Evolutionary conservation across 306 rosid species (phyloP), one percentile per base, ranked within the genome.

Genomic region (Lathyrus oleraceus): DNA sequence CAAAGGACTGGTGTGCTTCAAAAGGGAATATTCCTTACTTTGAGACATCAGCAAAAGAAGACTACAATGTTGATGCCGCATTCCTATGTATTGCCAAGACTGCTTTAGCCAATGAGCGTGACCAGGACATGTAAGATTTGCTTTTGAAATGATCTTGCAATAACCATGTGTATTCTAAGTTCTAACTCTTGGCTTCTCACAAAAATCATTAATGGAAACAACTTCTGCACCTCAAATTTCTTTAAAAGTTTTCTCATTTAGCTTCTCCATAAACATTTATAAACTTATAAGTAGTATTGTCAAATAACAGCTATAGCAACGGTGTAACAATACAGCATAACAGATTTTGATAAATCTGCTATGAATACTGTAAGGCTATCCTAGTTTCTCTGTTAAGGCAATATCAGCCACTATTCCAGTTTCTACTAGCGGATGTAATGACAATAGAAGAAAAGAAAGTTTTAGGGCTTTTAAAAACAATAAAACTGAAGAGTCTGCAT

Each of bases 21-120:
- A 92, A 89, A 81, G 92, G 90, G 59, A 88, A 87, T 75, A 85
- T 92, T 59, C 88, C 95, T 48, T 89, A 89, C 88, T 89, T 86
- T 60, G 95, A 92, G 86, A 92, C 95, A 28, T 92, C 96, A 49
- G 96, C 97, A n/a, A 92, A 89, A 75, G 96, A 92, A 70, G 97
- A 89, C 77, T 85, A 78, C 83, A 92, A 92, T 71, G 95, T 89
- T 14, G 98, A 92, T 63, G 83, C 82, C 68, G 98, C 98, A 54
- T 92, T 92, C 78, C 80, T 92, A 15, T 77, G 89, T 70, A 88
- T 92, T 76, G 91, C 95, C 19, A 92, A 92, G 83, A 81, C 86
- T 79, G 96, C 98, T 58, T 82, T 92, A 42, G 86, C 96, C 43
- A 87, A 73, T 47, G 96, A 87, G 73, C 83, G 71, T 66, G 98